Evolutionary conservation across 768 basidiomycete genomes (phyloP), one percentile per base, ranked within the genome.

Genomic region (Butyriboletus loyo): DNA sequence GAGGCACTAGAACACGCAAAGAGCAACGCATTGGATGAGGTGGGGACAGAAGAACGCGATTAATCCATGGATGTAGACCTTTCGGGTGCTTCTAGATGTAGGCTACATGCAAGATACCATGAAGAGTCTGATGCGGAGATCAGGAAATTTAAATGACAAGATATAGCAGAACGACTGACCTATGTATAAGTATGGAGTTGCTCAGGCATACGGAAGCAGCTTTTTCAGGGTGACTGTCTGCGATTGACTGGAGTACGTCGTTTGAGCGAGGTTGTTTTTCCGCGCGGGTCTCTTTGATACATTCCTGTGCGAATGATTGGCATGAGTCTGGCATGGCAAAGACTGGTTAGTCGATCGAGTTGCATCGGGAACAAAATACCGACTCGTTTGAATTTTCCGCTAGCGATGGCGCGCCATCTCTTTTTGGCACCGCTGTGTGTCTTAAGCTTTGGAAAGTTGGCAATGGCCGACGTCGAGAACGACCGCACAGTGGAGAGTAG

Each of bases 381-480:
- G 54, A 90, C 88, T 59, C 88, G 86, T 76, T 91, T 90, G 75
- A 89, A 91, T 15, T 74, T 66, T 40, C 83, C 80, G 24, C 80
- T 83, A n/a, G 80, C 79, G 40, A 89, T 68, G 4, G 85, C 84
- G 52, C 81, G 74, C 87, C 87, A 91, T 55, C 89, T 75, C 70
- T 91, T 91, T 73, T 90, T 90, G 22, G 89, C 80, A 10, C 88
- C 89, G 4, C 82, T 85, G 66, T 91, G 89, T 1, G 85, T 80
- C 69, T 91, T 91, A 60, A 91, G 72, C 72, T 91, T 91, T 48
- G 88, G 89, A 49, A 83, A 86, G 49, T 79, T 76, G 27, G 69
- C 66, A 2, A 77, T 56, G 7, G 79, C 68, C 5, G 83, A 81
- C 14, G 83, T 81, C 34, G 88, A 86, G 68, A 91, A 88, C 14